These are phyloP conservation scores for Tricladium varicosporioides DNA, from an alignment of 2,329 filamentous ascomycete species.

Conservation along the genomic window DNA sequence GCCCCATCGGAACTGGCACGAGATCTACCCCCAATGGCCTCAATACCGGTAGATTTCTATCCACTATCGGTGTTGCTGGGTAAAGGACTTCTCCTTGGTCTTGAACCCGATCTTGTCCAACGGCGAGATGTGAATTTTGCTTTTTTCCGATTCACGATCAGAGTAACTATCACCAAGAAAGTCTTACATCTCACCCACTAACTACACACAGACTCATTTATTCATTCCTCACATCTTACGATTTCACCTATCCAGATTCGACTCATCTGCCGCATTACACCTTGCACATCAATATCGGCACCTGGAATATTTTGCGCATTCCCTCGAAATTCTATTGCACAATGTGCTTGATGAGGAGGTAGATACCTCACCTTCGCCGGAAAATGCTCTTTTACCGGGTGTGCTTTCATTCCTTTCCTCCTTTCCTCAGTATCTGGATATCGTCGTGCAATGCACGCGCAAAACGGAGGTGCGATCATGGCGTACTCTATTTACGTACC, in stretches of 20 bases:
- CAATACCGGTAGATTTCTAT: conserved; percentile 90
- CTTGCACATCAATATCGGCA: conserved; percentile 83
- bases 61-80: conserved; percentile 83
- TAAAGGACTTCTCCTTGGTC: conserved; percentile 85
- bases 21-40: conserved; percentile 72
- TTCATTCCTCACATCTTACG: conserved; percentile 87
- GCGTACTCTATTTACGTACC: conserved; percentile 87
- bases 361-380: conserved; percentile 64
- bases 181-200: conserved; percentile 11
- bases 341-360: conserved; percentile 94
- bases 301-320: conserved; percentile 89
- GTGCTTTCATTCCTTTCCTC: conserved; percentile 66
- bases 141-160: conserved; percentile 81
- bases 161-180: conserved; percentile 50
- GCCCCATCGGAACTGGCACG: conserved; percentile 62
- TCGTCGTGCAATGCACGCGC: conserved; percentile 92
- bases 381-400: conserved; percentile 62
- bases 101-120: conserved; percentile 92
- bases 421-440: conserved; percentile 85
- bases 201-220: conserved; percentile 70
- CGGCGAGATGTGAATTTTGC: conserved; percentile 88
- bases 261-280: conserved; percentile 75
- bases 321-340: conserved; percentile 86
- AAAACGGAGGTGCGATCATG: conserved; percentile 96
- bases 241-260: conserved; percentile 72